Base-by-base conservation (phyloP, 2,329 filamentous ascomycete genomes). In the Penicillium janthinellum region DNA sequence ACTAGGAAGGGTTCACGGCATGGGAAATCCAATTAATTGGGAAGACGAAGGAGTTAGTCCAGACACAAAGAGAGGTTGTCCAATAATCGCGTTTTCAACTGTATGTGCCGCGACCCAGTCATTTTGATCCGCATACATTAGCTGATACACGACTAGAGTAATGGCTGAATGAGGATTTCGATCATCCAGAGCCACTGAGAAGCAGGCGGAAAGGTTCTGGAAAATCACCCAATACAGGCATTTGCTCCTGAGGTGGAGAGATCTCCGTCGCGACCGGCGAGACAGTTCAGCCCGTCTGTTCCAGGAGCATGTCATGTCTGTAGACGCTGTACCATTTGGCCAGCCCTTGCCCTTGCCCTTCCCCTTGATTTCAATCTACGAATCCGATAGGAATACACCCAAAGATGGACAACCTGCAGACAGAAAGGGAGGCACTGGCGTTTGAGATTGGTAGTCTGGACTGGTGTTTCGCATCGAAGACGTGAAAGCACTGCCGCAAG, bases 91-190 rank as follows among this genome's bases (percentile, higher is more conserved):
- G 63, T 64, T 62, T 58, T 59, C 54, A 52, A 59, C 64, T 39
- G 60, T 59, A 58, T 54, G 58, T 54, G 60, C 57, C 67, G 67
- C 64, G 67, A 69, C 64, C 67, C 67, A 68, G 67, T 69, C 67
- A 68, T 69, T 69, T 67, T 68, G 57, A 42, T 57, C 54, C 49
- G 49, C 49, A 56, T 49, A 54, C 50, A 48, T 35, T 54, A 31
- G 20, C 28, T 52, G 49, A 52, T 38, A 38, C 49, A n/a, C 17
- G 28, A 38, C 22, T 41, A 25, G 35, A 39, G 34, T 20, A n/a
- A 52, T 37, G 5, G 31, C 15, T n/a, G 17, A 4, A 34, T 12
- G 49, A 64, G 62, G 61, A 66, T 61, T 66, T 64, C 60, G 61
- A 64, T 59, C 53, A 54, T 49, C 53, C 31, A 34, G 53, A 39